Conservation (phyloP, 192 early-diverging fungal species). For the Gaertneriomyces semiglobifer region DNA sequence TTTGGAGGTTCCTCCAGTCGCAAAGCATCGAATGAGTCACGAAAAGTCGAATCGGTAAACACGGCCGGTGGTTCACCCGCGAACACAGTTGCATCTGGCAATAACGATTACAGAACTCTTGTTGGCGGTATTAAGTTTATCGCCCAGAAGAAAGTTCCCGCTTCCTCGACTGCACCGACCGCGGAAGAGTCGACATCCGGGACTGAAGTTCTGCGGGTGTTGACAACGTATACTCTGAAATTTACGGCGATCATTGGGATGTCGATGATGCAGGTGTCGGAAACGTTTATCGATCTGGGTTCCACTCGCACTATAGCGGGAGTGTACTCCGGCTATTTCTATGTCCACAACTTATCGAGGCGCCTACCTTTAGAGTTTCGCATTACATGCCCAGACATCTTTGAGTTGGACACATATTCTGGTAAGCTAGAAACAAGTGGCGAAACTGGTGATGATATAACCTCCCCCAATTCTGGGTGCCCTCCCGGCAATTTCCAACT, state of each 20-base stretch:
- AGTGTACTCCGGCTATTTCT: slow-evolving; percentile 60
- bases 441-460: neutral
- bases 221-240: slow-evolving; percentile 70
- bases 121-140: slow-evolving; percentile 81
- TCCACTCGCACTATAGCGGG: slow-evolving; percentile 43
- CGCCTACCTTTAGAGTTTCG: slow-evolving; percentile 64
- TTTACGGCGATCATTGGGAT: slow-evolving; percentile 79
- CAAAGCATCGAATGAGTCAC: neutral
- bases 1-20: slow-evolving; percentile 23
- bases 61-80: neutral
- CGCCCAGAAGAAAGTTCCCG: slow-evolving; percentile 49
- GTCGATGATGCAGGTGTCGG: slow-evolving; percentile 67
- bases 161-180: neutral
- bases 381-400: neutral
- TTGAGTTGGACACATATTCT: slow-evolving; percentile 14
- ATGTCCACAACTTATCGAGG: slow-evolving; percentile 66
- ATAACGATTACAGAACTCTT: slow-evolving; percentile 49
- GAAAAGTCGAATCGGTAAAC: slow-evolving; percentile 20
- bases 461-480: neutral
- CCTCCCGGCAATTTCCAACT: neutral
- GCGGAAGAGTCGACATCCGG: neutral
- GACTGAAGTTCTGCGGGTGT: slow-evolving; percentile 36
- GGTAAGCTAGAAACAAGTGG: slow-evolving; percentile 17
- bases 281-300: slow-evolving; percentile 67
- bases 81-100: neutral